Base-by-base conservation (phyloP, 2,329 filamentous ascomycete species). In the Aspergillus flavus region DNA sequence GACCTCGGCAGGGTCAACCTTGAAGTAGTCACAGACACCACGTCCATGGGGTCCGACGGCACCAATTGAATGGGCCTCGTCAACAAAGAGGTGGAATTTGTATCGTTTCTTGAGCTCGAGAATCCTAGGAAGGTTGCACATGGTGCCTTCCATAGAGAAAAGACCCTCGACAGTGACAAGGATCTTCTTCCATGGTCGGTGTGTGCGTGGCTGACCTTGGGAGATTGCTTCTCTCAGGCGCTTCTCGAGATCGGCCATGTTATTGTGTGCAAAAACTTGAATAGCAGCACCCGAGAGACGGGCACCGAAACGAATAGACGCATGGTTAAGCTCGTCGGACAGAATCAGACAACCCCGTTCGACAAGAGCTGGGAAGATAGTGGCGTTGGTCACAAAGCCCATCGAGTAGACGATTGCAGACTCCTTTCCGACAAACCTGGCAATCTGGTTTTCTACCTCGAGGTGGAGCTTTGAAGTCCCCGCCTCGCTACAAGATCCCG, bases 161-260 rank as follows among this genome's bases (percentile, higher is more conserved):
- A 98, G 85, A 67, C 94, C 94, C 78, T 98, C 94, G 50, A 97
- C 91, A 36, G 93, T 93, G 50, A 98, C 92, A 43, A 98, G 80
- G 66, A 98, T 97, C 87, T 97, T 97, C 85, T 96, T 96, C 94
- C 94, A 98, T 1, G 94, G 94, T 41, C 94, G 90, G 79, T 97
- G 94, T 12, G 94, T 97, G 68, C 94, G 91, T 57, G 94, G 94
- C 78, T 98, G 94, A 45, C 94, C 94, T 80, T 97, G 93, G 3
- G 93, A 93, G 74, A 97, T 97, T 68, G 89, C 90, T 75, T 97
- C 93, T 52, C 94, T 89, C 14, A 98, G 86, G 68, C 91, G 87
- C 66, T 86, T 88, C 80, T 97, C 94, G 19, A 98, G 86, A 70
- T 94, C 89, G 10, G 78, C 79, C 89, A 96, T 94, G 78, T 97